Evolutionary conservation across 2,329 filamentous ascomycete species (phyloP).

Genomic region (Cryoendolithus antarcticus): DNA sequence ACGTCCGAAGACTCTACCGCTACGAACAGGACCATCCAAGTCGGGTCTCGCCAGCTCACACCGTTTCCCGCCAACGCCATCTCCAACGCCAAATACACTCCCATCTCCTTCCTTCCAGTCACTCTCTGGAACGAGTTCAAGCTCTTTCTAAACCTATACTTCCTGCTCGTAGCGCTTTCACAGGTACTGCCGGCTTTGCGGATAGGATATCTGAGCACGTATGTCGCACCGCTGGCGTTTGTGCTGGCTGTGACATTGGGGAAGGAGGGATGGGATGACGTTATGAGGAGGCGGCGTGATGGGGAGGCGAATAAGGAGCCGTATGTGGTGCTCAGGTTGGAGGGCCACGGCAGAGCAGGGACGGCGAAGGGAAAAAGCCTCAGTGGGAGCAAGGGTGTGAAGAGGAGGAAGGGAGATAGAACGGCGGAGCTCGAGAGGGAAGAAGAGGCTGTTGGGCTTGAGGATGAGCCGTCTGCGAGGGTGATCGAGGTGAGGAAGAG

Average conservation of each 20-base stretch:
- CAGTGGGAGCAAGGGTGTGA: slow-evolving; percentile 22
- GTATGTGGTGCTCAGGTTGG: slow-evolving; percentile 56
- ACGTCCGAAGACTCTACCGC: slow-evolving; percentile 12
- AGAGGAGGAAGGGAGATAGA: slow-evolving; percentile 13
- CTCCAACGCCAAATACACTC: slow-evolving; percentile 95
- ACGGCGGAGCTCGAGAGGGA: slow-evolving; percentile 60
- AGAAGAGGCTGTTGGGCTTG: slow-evolving; percentile 40
- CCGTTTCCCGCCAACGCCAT: slow-evolving; percentile 76
- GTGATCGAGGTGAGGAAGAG: slow-evolving; percentile 59
- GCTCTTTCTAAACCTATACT: slow-evolving; percentile 99
- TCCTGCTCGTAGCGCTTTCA: slow-evolving; percentile 84
- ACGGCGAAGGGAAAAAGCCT: slow-evolving; percentile 19
- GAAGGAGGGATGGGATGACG: slow-evolving; percentile 92
- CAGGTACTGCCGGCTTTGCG: slow-evolving; percentile 80
- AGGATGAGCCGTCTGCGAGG: slow-evolving; percentile 22
- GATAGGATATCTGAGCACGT: slow-evolving; percentile 90
- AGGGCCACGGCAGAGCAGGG: slow-evolving; percentile 7
- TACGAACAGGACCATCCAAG: slow-evolving; percentile 1
- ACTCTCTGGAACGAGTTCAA: slow-evolving; percentile 98
- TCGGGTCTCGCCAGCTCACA: too few species aligned
- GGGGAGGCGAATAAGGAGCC: slow-evolving; percentile 88
- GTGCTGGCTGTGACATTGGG: slow-evolving; percentile 85
- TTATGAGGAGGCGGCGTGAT: slow-evolving; percentile 72
- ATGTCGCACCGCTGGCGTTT: slow-evolving; percentile 82
- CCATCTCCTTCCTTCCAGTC: slow-evolving; percentile 82